Base-by-base conservation (phyloP, 2,329 filamentous ascomycete genomes). In the Claviceps sp. region DNA sequence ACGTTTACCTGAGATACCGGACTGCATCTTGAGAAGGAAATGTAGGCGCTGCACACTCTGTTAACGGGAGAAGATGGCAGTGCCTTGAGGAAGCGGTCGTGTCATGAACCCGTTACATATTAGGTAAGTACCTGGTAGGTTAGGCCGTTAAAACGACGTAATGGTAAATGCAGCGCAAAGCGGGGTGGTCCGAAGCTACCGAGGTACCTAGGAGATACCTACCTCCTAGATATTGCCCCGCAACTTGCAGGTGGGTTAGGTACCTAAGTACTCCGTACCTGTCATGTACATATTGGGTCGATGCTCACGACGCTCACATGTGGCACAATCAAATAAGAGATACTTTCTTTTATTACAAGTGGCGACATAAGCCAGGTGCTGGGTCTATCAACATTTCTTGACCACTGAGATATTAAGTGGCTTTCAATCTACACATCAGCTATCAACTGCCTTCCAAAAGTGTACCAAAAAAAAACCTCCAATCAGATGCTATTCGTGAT, bases 1-100 rank as follows among this genome's bases (percentile, higher is more conserved):
- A 45, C 4, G 52, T 62, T 49, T 73, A 84, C 84, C 84, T 69
- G 83, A 80, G 60, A 88, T 88, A 68, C 85, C 85, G 38, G 85
- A 88, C 73, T 89, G 85, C 85, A 88, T 88, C 6, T 37, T 50
- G 7, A 22, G n/a, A 8, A 20, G 13, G 18, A 42, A 6, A 20
- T 41, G 16, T 9, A 34, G 30, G 30, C 30, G 30, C 30, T 11
- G 30, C 30, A 34, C 9, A 34, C 3, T 34, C 30, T 34, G 30
- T 11, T 34, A 11, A 34, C 3, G 30, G 30, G 3, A 3, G 9
- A 40, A 26, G 40, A 42, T 52, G 41, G 14, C 40, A 37, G 34
- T 48, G 14, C 14, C 24, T 26, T 16, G 26, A 11, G 2, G 9
- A 5, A 30, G 16, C 6, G 26, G 5, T 5, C 26, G 26, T 26